These are phyloP conservation scores for Coleophoma cylindrospora DNA, from an alignment of 2,329 filamentous ascomycete species.

Conservation along the genomic window DNA sequence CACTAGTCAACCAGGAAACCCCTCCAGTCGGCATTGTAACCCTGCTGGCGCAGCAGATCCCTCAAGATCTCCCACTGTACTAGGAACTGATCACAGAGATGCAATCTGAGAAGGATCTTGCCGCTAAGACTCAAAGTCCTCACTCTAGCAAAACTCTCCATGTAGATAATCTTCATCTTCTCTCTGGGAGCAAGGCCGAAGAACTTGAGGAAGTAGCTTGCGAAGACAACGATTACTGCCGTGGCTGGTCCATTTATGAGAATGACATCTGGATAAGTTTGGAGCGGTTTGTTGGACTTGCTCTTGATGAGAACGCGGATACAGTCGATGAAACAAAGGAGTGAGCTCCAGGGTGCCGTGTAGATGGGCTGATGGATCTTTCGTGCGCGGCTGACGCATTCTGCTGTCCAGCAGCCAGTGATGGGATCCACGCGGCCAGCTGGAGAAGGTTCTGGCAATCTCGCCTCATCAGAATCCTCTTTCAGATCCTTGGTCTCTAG, in stretches of 20 bases:
- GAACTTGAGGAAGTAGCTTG: conserved; percentile 44
- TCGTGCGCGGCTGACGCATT: conserved; percentile 70
- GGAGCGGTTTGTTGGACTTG: conserved; percentile 25
- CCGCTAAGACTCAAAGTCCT: conserved; percentile 80
- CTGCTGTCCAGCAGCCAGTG: conserved; percentile 34
- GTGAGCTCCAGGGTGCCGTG: conserved; percentile 65
- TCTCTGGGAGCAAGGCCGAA: conserved; percentile 45
- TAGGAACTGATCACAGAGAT: conserved; percentile 70
- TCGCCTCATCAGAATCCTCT: background rate
- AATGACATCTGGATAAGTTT: conserved; percentile 65
- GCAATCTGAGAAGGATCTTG: conserved; percentile 58
- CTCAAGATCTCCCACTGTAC: conserved; percentile 67
- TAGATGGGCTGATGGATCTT: conserved; percentile 75
- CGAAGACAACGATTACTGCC: conserved; percentile 68
- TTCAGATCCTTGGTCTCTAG: background rate
- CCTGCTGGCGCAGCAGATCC: conserved; percentile 15
- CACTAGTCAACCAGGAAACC: conserved; percentile 26
- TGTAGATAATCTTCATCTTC: conserved; percentile 71
- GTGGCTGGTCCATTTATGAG: conserved; percentile 87
- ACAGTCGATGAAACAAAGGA: conserved; percentile 61
- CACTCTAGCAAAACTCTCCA: conserved; percentile 91
- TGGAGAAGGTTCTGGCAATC: conserved; percentile 5
- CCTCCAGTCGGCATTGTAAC: conserved; percentile 20
- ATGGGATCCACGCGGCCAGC: conserved; percentile 9
- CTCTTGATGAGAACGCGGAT: conserved; percentile 44